Conservation (phyloP, 1,284 basidiomycete genomes). For the Rhodotorula sp. region DNA sequence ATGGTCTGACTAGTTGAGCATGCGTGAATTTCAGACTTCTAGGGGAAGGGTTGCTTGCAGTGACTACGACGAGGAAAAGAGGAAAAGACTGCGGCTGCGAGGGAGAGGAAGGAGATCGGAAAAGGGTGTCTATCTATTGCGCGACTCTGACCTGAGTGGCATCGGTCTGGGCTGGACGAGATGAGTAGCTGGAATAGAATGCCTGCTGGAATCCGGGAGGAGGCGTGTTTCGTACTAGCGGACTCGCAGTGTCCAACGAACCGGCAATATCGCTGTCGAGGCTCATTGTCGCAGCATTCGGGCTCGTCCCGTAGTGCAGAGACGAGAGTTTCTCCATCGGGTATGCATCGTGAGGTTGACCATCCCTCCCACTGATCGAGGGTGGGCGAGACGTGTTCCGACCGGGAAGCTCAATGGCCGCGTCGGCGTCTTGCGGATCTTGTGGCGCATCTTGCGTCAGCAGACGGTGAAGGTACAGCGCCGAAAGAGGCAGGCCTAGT, state of each 20-base stretch:
- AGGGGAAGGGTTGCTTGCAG: too few relatives aligned
- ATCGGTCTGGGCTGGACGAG: not conserved
- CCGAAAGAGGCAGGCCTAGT: slow-evolving; percentile 13
- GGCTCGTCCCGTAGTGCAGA: not conserved
- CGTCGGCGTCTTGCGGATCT: not conserved
- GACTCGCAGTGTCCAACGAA: not conserved
- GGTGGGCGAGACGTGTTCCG: not conserved
- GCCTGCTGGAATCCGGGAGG: not conserved
- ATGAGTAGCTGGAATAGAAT: not conserved
- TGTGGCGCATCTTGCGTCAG: not conserved
- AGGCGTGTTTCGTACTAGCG: not conserved
- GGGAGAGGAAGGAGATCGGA: too few relatives aligned
- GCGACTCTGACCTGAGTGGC: too few relatives aligned
- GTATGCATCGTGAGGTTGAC: not conserved
- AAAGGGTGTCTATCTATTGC: too few relatives aligned
- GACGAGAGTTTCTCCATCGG: not conserved
- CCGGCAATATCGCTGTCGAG: not conserved
- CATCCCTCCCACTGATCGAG: not conserved
- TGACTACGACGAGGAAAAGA: too few relatives aligned
- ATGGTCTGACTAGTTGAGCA: too few relatives aligned
- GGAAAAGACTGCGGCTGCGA: too few relatives aligned
- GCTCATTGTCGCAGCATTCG: not conserved
- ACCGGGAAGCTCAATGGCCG: not conserved
- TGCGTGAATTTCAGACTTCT: too few relatives aligned
- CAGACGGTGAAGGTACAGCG: slow-evolving; percentile 16